Conservation (phyloP, 2,329 filamentous ascomycete species). For the Botryotinia calthae region DNA sequence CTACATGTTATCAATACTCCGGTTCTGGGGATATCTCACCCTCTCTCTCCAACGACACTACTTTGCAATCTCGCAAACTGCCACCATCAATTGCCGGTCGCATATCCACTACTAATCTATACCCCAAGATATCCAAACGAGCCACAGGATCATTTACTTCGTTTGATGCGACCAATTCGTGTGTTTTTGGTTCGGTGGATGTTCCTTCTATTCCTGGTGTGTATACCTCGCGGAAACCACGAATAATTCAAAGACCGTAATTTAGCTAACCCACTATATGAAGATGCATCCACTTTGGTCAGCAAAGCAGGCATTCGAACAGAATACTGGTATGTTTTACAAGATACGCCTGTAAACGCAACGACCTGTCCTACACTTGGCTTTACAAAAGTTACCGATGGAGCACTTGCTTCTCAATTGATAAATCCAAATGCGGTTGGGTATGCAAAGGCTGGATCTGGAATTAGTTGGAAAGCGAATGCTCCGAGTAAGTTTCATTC, state of each 20-base stretch:
- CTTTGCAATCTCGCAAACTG: neutral
- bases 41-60: neutral
- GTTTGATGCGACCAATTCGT: neutral
- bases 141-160: neutral
- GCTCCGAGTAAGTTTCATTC: neutral
- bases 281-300: conserved; percentile 1
- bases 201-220: neutral
- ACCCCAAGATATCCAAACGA: neutral
- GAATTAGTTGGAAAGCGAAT: neutral
- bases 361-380: conserved; percentile 2
- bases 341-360: neutral
- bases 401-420: neutral
- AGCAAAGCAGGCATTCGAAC: conserved; percentile 1
- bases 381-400: neutral
- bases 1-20: conserved; percentile 4
- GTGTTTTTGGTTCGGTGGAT: neutral
- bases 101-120: neutral
- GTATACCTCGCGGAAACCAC: neutral
- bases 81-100: conserved; percentile 3
- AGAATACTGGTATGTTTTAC: conserved; percentile 8
- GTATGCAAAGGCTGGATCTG: neutral
- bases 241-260: neutral
- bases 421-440: conserved; percentile 4
- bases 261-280: neutral
- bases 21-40: neutral